Evolutionary conservation across 805 yeast genomes (phyloP), one percentile per base, ranked within the genome.

Genomic region (Candida michaelii): DNA sequence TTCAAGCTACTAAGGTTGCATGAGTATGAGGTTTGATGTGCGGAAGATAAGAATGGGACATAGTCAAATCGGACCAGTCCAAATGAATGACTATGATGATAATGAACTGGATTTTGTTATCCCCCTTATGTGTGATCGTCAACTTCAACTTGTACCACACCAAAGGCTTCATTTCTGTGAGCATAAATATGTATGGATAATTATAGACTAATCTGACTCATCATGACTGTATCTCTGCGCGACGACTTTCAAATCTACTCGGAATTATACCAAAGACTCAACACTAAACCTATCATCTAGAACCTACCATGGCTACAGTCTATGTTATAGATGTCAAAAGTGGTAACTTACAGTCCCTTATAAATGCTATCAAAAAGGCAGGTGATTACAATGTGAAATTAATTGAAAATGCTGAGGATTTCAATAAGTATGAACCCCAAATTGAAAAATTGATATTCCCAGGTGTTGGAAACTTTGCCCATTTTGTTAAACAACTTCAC

Each of bases 391-490:
- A 76, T 15, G 84, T 85, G 3, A 65, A 69, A 32, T 76, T 83
- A 55, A 75, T 90, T 53, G 78, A 72, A 45, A 67, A 77, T 44
- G 77, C 82, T 13, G 61, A 65, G 5, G 89, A 85, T 43, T 80
- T 82, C 42, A 63, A 62, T 27, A 50, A 49, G 30, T 49, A 48
- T 42, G 62, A 74, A 43, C 47, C 65, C 17, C 54, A 69, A 9
- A 85, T 86, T 33, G 67, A 63, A 27, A 73, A 71, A 53, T 70
- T 93, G 47, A 75, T 93, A 45, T 74, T 93, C 17, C 99, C 99
- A 6, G 99, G 99, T 19, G 99, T 93, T 13, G 99, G 99, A 10
- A 91, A 89, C 60, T 95, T 80, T 62, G 99, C 97, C 34, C 98
- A 93, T 60, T 90, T 91, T 60, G 89, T 90, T 47, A 79, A 78